A percentile compares a stretch with the other conserved stretches of the same genome.
These are phyloP conservation scores for Leucocoprinus leucothites DNA, from an alignment of 768 basidiomycete genomes.

Conservation along the genomic window DNA sequence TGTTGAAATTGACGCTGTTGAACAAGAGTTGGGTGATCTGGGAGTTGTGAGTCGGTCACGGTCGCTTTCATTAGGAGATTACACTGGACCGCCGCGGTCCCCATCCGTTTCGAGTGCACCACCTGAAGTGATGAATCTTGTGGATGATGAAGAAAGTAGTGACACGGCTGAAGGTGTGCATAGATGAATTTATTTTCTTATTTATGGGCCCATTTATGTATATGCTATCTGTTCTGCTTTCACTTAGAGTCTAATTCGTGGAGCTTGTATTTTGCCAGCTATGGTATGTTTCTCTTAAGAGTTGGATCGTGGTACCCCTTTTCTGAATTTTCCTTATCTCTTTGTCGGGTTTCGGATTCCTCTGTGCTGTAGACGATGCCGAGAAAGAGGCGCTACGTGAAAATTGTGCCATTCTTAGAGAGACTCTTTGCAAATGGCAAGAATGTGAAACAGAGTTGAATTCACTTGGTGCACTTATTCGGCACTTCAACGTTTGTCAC, in stretches of 20 bases:
- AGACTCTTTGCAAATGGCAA: slow-evolving; percentile 49
- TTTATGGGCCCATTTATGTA: slow-evolving; percentile 2
- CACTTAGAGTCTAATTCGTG: background rate
- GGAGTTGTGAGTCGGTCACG: background rate
- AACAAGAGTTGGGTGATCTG: background rate
- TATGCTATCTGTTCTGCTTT: background rate
- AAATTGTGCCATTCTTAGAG: slow-evolving; percentile 30
- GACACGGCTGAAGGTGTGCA: slow-evolving; percentile 12
- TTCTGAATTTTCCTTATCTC: slow-evolving; percentile 5
- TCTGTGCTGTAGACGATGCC: slow-evolving; percentile 34
- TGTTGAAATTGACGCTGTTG: background rate
- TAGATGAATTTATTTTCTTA: slow-evolving; percentile 11
- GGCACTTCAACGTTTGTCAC: slow-evolving; percentile 47
- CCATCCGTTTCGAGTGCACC: background rate
- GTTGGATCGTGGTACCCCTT: background rate
- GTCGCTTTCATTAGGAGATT: slow-evolving; percentile 8
- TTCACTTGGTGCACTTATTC: slow-evolving; percentile 43
- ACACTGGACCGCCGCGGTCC: background rate
- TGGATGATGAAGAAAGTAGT: background rate
- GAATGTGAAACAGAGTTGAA: slow-evolving; percentile 55
- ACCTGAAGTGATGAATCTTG: background rate
- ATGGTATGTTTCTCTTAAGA: slow-evolving; percentile 6
- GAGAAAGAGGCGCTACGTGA: slow-evolving; percentile 34
- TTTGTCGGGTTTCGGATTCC: slow-evolving; percentile 10
- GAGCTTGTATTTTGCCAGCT: slow-evolving; percentile 2